A percentile compares a stretch with the other conserved stretches of the same genome.
phyloP scores from a whole-genome alignment of 129 eudicot species.

The Pittosporum tobira region DNA sequence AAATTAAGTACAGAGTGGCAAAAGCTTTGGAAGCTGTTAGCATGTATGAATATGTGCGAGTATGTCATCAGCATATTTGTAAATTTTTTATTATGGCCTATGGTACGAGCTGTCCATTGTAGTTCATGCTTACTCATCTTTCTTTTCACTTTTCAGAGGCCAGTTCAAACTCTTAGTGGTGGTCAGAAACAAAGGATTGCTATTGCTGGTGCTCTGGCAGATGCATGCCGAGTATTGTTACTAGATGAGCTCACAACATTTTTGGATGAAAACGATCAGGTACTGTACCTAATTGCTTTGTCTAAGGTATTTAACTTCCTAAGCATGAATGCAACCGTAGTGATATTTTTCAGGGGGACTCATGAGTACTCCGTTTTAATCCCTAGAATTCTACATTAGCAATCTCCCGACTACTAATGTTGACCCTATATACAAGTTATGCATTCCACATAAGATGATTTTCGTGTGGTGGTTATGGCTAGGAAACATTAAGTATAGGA shows the following conservation, averaged over 20 bases:
- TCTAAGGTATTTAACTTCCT: neutral
- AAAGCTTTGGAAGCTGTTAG: conserved; percentile 76
- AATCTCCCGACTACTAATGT: too few relatives aligned
- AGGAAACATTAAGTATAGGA: too few relatives aligned
- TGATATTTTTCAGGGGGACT: too few relatives aligned
- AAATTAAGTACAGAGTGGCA: conserved; percentile 48
- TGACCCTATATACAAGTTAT: too few relatives aligned
- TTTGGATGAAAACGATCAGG: conserved; percentile 93
- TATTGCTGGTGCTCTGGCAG: conserved; percentile 88
- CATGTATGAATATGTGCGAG: conserved; percentile 66
- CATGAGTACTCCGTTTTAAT: too few relatives aligned
- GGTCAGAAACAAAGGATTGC: conserved; percentile 98
- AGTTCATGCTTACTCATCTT: neutral
- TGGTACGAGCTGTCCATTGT: neutral
- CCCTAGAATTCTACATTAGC: too few relatives aligned
- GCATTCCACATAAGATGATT: too few relatives aligned
- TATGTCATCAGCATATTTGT: conserved; percentile 20
- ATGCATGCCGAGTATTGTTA: conserved; percentile 71
- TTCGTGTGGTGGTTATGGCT: too few relatives aligned
- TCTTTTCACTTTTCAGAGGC: conserved; percentile 36
- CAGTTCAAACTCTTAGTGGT: conserved; percentile 89
- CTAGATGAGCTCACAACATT: conserved; percentile 93
- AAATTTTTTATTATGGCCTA: neutral
- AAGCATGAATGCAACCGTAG: too few relatives aligned
- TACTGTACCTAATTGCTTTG: conserved; percentile 12